A percentile compares a stretch with the other conserved stretches of the same genome.
These are phyloP conservation scores for Tetrastigma voinierianum DNA, from an alignment of 164 flowering plant species.

Conservation along the genomic window DNA sequence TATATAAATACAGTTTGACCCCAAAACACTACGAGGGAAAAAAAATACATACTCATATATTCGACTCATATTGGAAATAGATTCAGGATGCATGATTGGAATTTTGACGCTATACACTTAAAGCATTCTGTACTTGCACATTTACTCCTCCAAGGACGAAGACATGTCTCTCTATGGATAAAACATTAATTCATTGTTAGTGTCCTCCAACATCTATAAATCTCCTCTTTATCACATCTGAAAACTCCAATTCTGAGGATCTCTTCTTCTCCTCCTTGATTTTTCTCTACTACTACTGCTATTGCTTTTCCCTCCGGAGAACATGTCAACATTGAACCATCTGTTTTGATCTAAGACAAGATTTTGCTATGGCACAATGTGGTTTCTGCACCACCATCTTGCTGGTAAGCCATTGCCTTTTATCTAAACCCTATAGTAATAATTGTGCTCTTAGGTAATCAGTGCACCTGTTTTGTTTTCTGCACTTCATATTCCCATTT, in stretches of 20 bases:
- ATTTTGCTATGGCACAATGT: constrained; percentile 92
- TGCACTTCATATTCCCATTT: background rate
- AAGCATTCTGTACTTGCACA: background rate
- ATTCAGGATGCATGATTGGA: background rate
- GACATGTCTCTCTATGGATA: background rate
- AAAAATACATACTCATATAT: too few species aligned
- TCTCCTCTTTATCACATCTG: background rate
- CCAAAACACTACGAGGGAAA: too few species aligned
- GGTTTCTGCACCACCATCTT: constrained; percentile 77
- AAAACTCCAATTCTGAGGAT: background rate
- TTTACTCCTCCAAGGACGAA: background rate
- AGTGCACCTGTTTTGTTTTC: too few species aligned
- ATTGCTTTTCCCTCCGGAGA: constrained; percentile 7
- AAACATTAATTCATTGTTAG: constrained; percentile 1
- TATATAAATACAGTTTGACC: too few species aligned
- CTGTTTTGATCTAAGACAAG: constrained; percentile 68
- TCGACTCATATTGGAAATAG: background rate
- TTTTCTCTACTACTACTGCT: too few species aligned
- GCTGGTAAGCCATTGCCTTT: constrained; percentile 41
- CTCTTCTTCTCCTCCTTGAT: constrained; percentile 11
- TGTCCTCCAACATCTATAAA: constrained; percentile 11
- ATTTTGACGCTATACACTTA: background rate
- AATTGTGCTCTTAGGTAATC: too few species aligned
- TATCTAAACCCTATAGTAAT: background rate
- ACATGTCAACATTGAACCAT: constrained; percentile 57